phyloP scores from a whole-genome alignment of 805 yeast species.

The Metschnikowia reukaufii region DNA sequence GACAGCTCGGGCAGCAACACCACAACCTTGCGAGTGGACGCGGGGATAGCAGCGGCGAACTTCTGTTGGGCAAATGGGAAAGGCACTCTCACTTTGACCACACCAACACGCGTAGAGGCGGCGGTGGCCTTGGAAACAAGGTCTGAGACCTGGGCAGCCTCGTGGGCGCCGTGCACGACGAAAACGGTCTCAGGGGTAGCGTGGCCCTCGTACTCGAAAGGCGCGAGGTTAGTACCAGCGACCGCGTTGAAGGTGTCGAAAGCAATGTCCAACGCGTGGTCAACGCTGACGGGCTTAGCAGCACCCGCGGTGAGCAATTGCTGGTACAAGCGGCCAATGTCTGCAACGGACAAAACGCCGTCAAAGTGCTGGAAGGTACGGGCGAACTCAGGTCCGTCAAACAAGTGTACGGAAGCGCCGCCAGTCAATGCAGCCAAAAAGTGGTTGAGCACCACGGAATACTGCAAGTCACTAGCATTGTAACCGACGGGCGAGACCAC shows the following conservation, averaged over 20 bases:
- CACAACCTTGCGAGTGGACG: slow-evolving; percentile 55
- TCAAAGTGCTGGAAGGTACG: slow-evolving; percentile 49
- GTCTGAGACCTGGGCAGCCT: slow-evolving; percentile 53
- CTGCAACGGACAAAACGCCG: slow-evolving; percentile 44
- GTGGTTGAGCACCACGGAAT: slow-evolving; percentile 61
- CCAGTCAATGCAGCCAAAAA: slow-evolving; percentile 52
- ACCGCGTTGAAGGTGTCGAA: slow-evolving; percentile 51
- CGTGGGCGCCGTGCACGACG: slow-evolving; percentile 76
- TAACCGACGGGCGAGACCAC: slow-evolving; percentile 64
- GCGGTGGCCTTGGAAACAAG: slow-evolving; percentile 38
- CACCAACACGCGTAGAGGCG: slow-evolving; percentile 50
- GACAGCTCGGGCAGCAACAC: slow-evolving; percentile 59
- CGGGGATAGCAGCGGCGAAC: slow-evolving; percentile 61
- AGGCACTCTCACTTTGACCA: slow-evolving; percentile 72
- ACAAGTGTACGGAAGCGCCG: slow-evolving; percentile 66
- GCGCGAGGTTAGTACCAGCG: slow-evolving; percentile 54
- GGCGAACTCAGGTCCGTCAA: slow-evolving; percentile 73
- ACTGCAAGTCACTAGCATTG: slow-evolving; percentile 60
- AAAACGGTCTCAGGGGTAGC: slow-evolving; percentile 67
- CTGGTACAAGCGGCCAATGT: slow-evolving; percentile 40
- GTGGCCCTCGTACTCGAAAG: slow-evolving; percentile 72
- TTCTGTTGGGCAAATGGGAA: slow-evolving; percentile 69
- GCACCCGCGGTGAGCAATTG: slow-evolving; percentile 31
- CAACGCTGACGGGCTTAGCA: slow-evolving; percentile 24
- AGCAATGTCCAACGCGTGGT: slow-evolving; percentile 45